A percentile compares a stretch with the other conserved stretches of the same genome.
phyloP scores from a whole-genome alignment of 2,329 filamentous ascomycete species.

The Monosporascus sp. region DNA sequence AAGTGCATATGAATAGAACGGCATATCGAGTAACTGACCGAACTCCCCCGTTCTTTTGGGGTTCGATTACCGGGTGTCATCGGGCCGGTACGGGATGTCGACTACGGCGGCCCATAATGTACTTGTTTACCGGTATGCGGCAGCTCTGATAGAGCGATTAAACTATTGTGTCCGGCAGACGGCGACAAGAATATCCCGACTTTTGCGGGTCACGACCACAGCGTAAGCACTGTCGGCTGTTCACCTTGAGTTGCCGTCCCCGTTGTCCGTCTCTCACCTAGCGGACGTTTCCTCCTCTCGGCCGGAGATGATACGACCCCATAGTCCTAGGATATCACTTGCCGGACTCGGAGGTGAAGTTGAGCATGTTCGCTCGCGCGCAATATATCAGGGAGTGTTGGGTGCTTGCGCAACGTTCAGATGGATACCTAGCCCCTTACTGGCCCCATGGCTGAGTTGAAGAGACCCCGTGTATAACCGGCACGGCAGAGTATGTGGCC shows the following conservation, averaged over 20 bases:
- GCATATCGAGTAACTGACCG: too few relatives aligned
- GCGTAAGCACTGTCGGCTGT: slow-evolving; percentile 82
- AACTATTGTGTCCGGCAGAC: slow-evolving; percentile 86
- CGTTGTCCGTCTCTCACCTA: slow-evolving; percentile 70
- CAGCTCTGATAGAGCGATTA: slow-evolving; percentile 86
- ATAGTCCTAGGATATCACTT: slow-evolving; percentile 78
- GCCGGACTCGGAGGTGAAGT: slow-evolving; percentile 63
- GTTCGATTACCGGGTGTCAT: too few relatives aligned
- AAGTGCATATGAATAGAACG: too few relatives aligned
- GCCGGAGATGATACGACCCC: slow-evolving; percentile 78
- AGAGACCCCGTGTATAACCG: slow-evolving; percentile 64
- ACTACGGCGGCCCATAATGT: slow-evolving; percentile 81
- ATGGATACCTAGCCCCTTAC: slow-evolving; percentile 60
- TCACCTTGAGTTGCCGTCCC: slow-evolving; percentile 78
- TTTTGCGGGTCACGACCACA: slow-evolving; percentile 86
- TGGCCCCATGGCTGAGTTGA: slow-evolving; percentile 69
- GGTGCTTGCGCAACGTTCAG: slow-evolving; percentile 69
- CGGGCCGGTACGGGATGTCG: slow-evolving; percentile 69
- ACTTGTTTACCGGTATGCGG: slow-evolving; percentile 76
- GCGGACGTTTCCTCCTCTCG: slow-evolving; percentile 78
- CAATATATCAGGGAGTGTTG: slow-evolving; percentile 76
- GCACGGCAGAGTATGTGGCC: slow-evolving; percentile 80
- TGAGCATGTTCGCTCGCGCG: slow-evolving; percentile 79
- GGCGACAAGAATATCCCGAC: slow-evolving; percentile 95
- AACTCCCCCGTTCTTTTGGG: too few relatives aligned